These are phyloP conservation scores for Chrysanthemum seticuspe DNA, from an alignment of 129 eudicot species.

Conservation along the genomic window DNA sequence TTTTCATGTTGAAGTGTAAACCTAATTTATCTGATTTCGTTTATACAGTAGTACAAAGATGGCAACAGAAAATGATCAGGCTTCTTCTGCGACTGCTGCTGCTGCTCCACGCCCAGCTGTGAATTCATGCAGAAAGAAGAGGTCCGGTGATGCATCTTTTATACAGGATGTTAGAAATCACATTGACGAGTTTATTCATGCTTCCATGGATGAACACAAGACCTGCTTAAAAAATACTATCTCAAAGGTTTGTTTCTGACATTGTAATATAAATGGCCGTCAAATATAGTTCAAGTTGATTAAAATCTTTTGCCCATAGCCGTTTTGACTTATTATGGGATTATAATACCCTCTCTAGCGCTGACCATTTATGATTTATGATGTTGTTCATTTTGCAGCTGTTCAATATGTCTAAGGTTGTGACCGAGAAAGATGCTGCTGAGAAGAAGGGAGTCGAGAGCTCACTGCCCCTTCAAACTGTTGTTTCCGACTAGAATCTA, in stretches of 20 bases:
- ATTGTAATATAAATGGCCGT: neutral
- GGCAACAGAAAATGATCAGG: slow-evolving; percentile 47
- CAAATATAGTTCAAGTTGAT: no score
- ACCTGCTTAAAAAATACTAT: slow-evolving; percentile 67
- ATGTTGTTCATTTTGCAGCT: slow-evolving; percentile 40
- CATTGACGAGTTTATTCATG: slow-evolving; percentile 70
- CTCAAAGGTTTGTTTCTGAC: slow-evolving; percentile 43
- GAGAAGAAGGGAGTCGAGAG: slow-evolving; percentile 51
- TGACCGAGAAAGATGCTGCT: slow-evolving; percentile 53
- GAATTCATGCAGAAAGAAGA: slow-evolving; percentile 68
- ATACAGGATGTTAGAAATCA: slow-evolving; percentile 71
- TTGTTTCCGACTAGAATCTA: slow-evolving; percentile 37
- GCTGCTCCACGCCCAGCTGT: slow-evolving; percentile 27
- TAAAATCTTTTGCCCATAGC: no score
- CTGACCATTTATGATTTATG: neutral
- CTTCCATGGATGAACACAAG: slow-evolving; percentile 81
- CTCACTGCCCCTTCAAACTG: slow-evolving; percentile 57
- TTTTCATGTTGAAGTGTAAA: no score
- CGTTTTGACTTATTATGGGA: no score
- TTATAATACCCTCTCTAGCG: neutral
- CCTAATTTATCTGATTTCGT: neutral
- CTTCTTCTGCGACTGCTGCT: slow-evolving; percentile 3
- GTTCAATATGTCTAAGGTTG: slow-evolving; percentile 78
- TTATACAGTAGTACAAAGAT: slow-evolving; percentile 26
- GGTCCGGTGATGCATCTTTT: slow-evolving; percentile 58